These are phyloP conservation scores for Stipa capillata DNA, from an alignment of 176 grass and related monocot species.

Conservation along the genomic window DNA sequence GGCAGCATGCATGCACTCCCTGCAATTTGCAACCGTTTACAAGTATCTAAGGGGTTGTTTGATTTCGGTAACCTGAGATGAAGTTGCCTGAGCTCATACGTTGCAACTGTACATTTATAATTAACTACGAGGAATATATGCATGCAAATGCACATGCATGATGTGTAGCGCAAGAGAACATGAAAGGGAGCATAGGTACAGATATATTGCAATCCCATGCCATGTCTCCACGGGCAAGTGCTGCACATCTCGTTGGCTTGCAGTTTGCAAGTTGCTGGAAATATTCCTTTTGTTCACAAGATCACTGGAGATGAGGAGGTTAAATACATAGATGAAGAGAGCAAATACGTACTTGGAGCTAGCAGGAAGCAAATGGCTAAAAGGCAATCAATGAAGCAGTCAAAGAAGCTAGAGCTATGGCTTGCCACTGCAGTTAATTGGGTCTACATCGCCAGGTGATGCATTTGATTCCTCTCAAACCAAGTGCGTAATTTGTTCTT, in stretches of 20 bases:
- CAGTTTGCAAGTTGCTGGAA: background rate
- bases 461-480: background rate
- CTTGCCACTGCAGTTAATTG: background rate
- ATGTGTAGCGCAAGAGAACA: background rate
- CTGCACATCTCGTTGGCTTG: background rate
- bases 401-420: background rate
- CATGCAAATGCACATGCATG: background rate
- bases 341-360: background rate
- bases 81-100: background rate
- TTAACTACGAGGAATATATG: background rate
- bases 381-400: background rate
- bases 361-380: background rate
- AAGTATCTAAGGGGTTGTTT: background rate
- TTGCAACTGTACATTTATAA: background rate
- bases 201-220: background rate
- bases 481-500: no score
- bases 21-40: background rate
- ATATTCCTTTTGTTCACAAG: background rate
- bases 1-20: background rate
- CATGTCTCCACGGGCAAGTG: conserved; percentile 1
- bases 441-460: background rate
- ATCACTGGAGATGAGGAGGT: background rate
- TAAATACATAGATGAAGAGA: background rate
- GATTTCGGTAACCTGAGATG: no score
- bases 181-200: background rate